Percentiles rank a stretch among this genome's conserved stretches.
Evolutionary conservation across 371 early-diverging fungal species (phyloP).

Genomic region (Mycotypha africana): DNA sequence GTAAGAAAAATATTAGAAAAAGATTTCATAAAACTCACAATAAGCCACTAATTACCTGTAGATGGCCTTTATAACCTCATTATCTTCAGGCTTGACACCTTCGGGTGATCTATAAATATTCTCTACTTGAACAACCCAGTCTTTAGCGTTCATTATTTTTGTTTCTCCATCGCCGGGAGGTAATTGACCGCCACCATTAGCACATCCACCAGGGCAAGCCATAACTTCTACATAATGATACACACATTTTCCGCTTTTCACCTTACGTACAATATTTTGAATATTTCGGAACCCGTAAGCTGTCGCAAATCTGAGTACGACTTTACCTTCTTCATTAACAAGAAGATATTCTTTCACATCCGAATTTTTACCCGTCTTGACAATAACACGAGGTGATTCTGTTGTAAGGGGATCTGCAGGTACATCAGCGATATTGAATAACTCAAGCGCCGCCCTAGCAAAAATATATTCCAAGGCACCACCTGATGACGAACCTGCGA

Average conservation of each 20-base stretch:
- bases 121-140: slow-evolving; percentile 57
- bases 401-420: slow-evolving; percentile 26
- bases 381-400: slow-evolving; percentile 22
- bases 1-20: background rate
- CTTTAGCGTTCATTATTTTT: slow-evolving; percentile 49
- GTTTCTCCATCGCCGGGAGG: slow-evolving; percentile 30
- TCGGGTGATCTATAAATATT: slow-evolving; percentile 47
- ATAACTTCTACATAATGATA: slow-evolving; percentile 96
- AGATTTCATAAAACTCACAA: background rate
- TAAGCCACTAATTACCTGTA: slow-evolving; percentile 60
- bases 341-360: slow-evolving; percentile 77
- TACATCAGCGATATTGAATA: slow-evolving; percentile 62
- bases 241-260: slow-evolving; percentile 60
- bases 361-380: slow-evolving; percentile 72
- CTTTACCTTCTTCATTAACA: slow-evolving; percentile 36
- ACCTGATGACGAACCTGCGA: slow-evolving; percentile 83
- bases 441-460: slow-evolving; percentile 69
- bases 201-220: slow-evolving; percentile 93
- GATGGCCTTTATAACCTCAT: slow-evolving; percentile 42
- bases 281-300: slow-evolving; percentile 96
- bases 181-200: slow-evolving; percentile 88
- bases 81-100: slow-evolving; percentile 51
- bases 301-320: slow-evolving; percentile 70
- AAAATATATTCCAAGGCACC: slow-evolving; percentile 87
- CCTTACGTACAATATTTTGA: slow-evolving; percentile 89